Evolutionary conservation across 352 stramenopile species (phyloP).

Genomic region (Phytopythium litorale): DNA sequence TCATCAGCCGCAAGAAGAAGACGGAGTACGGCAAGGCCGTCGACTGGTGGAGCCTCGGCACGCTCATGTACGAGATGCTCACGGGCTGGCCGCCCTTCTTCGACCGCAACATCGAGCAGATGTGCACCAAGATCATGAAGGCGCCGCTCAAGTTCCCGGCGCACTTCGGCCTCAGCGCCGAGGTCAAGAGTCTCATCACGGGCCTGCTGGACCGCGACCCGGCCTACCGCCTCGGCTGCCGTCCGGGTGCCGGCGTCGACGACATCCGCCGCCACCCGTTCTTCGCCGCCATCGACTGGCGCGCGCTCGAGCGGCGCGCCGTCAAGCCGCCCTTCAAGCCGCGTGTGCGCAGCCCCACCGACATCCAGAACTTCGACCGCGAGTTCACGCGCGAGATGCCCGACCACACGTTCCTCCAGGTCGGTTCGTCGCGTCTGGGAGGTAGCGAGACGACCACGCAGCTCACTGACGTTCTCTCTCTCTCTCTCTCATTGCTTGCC

Average conservation of each 20-base stretch:
- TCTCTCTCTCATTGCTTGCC: slow-evolving; percentile 6
- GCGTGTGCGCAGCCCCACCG: slow-evolving; percentile 66
- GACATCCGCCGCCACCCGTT: slow-evolving; percentile 83
- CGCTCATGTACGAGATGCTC: slow-evolving; percentile 95
- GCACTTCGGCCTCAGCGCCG: slow-evolving; percentile 67
- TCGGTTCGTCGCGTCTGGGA: slow-evolving; percentile 4
- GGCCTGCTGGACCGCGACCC: slow-evolving; percentile 72
- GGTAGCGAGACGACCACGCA: neutral
- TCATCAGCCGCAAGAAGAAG: slow-evolving; percentile 87
- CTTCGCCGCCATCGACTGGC: slow-evolving; percentile 80
- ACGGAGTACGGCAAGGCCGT: slow-evolving; percentile 90
- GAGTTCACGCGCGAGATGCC: slow-evolving; percentile 84
- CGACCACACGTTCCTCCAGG: slow-evolving; percentile 69
- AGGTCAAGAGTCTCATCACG: slow-evolving; percentile 79
- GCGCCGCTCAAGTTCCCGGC: slow-evolving; percentile 84
- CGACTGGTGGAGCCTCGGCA: slow-evolving; percentile 94
- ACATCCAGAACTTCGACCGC: slow-evolving; percentile 89
- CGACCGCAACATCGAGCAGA: slow-evolving; percentile 88
- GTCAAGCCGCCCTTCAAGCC: slow-evolving; percentile 88
- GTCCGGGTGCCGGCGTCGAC: slow-evolving; percentile 53
- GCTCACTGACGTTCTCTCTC: slow-evolving; percentile 1
- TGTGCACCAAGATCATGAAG: slow-evolving; percentile 92
- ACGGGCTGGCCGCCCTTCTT: slow-evolving; percentile 93
- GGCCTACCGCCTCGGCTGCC: slow-evolving; percentile 64
- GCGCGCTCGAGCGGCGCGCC: slow-evolving; percentile 52